phyloP scores from a whole-genome alignment of 345 rosid species.

The Dimocarpus longan region DNA sequence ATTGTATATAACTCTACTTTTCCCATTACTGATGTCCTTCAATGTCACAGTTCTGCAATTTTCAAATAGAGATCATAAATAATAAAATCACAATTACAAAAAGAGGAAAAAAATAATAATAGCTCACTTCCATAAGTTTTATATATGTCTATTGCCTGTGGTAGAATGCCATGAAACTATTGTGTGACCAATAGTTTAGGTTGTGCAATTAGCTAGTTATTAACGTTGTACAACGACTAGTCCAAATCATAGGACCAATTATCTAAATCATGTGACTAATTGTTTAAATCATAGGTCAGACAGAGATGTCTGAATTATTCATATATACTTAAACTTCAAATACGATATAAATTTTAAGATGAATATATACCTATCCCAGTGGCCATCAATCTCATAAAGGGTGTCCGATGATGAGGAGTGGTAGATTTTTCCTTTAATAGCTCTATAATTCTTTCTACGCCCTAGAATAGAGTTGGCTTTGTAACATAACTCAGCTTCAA shows the following conservation, averaged over 20 bases:
- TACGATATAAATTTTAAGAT: background rate
- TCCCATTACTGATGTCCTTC: slow-evolving; percentile 56
- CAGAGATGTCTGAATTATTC: too few species aligned
- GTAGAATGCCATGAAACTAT: too few species aligned
- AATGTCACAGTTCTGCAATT: slow-evolving; percentile 54
- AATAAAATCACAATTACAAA: background rate
- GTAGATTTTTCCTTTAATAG: slow-evolving; percentile 66
- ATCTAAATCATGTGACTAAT: too few species aligned
- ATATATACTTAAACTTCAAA: too few species aligned
- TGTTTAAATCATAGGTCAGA: too few species aligned
- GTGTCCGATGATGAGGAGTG: slow-evolving; percentile 43
- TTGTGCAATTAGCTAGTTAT: too few species aligned
- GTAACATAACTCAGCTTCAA: slow-evolving; percentile 61
- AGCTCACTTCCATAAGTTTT: too few species aligned
- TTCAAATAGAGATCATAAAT: background rate
- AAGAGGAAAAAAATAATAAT: too few species aligned
- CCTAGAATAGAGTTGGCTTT: slow-evolving; percentile 44
- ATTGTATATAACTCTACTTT: slow-evolving; percentile 52
- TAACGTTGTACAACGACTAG: too few species aligned
- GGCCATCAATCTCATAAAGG: slow-evolving; percentile 58
- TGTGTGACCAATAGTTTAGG: too few species aligned
- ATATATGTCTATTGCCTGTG: too few species aligned
- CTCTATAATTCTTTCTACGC: slow-evolving; percentile 41
- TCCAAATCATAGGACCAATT: too few species aligned
- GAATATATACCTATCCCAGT: slow-evolving; percentile 70